Base-by-base conservation (phyloP, 140 eudicot species). In the Oenanthe javanica region DNA sequence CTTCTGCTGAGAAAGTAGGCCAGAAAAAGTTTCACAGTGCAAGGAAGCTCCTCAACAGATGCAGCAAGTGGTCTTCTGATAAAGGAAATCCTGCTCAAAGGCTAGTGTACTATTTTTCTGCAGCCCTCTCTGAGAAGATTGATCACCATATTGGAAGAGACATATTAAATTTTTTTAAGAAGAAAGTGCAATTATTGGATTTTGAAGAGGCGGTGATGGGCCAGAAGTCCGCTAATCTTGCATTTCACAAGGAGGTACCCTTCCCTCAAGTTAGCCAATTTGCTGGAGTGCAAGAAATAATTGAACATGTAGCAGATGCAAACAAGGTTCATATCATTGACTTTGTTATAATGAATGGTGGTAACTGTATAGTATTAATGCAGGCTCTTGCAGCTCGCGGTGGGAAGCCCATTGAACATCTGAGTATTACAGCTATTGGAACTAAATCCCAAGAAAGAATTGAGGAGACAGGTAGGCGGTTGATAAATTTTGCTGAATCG, bases 221-320 rank as follows among this genome's bases (percentile, higher is more conserved):
- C 27, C 79, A 55, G 38, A 75, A 50, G 63, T 25, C 79, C 2
- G 79, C 79, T 36, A 75, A 75, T 46, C 12, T 75, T 49, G 79
- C 79, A 27, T 75, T 10, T 14, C 79, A 49, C n/a, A 27, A 75
- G 55, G 64, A 75, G 64, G 63, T 75, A 50, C 79, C 79, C 15
- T 75, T 75, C 64, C 27, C 79, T 50, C 79, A 75, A 75, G 79
- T 75, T 49, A 75, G 23, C 79, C 79, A 75, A 48, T 75, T 75
- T 23, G 4, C 79, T 49, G 79, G 79, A 50, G 79, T 50, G 47
- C 79, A 75, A 50, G 47, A 64, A 25, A 50, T 75, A 75, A 50
- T 75, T 13, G 79, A 75, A 50, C 79, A 75, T 27, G 64, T 50
- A 25, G 79, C 66, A 50, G 66, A 50, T 23, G 79, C 79, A 13